A percentile compares a stretch with the other conserved stretches of the same genome.
Evolutionary conservation across 805 yeast genomes (phyloP).

Genomic region (Yamadazyma phyllophila): DNA sequence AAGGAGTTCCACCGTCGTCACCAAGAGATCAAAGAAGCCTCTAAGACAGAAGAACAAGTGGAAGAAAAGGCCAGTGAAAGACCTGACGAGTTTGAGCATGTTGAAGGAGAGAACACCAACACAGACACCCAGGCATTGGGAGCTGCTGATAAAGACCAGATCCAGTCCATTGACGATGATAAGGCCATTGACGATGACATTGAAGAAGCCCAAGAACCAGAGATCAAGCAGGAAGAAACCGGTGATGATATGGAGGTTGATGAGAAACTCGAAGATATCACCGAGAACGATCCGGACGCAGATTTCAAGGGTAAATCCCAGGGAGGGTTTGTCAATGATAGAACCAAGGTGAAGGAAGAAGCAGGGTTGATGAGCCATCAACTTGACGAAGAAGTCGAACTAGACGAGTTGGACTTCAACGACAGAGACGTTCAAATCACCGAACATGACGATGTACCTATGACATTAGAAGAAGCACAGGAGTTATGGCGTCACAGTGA

Average conservation of each 20-base stretch:
- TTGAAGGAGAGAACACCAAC: slow-evolving; percentile 75
- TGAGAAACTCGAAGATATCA: slow-evolving; percentile 25
- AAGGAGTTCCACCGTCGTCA: slow-evolving; percentile 89
- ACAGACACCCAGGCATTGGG: slow-evolving; percentile 91
- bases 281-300: slow-evolving; percentile 36
- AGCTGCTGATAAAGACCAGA: slow-evolving; percentile 77
- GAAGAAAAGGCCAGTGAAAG: slow-evolving; percentile 60
- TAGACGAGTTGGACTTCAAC: slow-evolving; percentile 16
- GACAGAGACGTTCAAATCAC: slow-evolving; percentile 19
- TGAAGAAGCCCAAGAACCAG: slow-evolving; percentile 23
- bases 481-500: slow-evolving; percentile 83
- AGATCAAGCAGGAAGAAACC: slow-evolving; percentile 30
- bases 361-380: slow-evolving; percentile 22
- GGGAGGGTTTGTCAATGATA: slow-evolving; percentile 52
- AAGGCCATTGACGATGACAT: slow-evolving; percentile 76
- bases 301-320: slow-evolving; percentile 49
- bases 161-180: slow-evolving; percentile 73
- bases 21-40: slow-evolving; percentile 78
- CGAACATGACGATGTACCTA: slow-evolving; percentile 36
- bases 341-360: slow-evolving; percentile 32
- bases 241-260: slow-evolving; percentile 29
- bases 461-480: slow-evolving; percentile 64
- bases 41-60: slow-evolving; percentile 48
- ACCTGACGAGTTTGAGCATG: slow-evolving; percentile 84
- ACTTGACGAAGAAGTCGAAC: slow-evolving; percentile 18